Evolutionary conservation across 768 basidiomycete genomes (phyloP).

Genomic region (Cystofilobasidium capitatum): DNA sequence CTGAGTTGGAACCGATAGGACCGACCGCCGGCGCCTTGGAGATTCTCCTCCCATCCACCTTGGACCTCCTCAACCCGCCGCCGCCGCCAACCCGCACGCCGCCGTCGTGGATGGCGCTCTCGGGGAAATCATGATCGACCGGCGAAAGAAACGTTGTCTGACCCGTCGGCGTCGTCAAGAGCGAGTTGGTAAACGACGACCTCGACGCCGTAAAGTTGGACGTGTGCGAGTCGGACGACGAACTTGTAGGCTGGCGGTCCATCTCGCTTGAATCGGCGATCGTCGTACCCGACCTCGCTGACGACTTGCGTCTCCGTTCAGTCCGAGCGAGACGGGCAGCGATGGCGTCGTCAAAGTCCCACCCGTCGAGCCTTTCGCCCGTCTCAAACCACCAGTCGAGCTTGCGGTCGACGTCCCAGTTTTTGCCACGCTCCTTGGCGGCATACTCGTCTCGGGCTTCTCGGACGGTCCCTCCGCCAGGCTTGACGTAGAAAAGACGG

Average conservation of each 20-base stretch:
- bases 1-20: not conserved
- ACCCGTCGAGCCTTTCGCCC: not conserved
- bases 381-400: not conserved
- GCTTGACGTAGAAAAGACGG: not conserved
- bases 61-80: no score
- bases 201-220: not conserved
- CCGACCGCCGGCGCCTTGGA: no score
- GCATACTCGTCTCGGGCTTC: not conserved
- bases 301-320: not conserved
- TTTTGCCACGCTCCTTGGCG: not conserved
- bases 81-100: no score
- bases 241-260: no score
- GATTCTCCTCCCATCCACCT: no score
- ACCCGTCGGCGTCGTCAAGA: conserved; percentile 1
- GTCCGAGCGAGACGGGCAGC: not conserved
- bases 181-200: conserved; percentile 2
- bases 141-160: no score
- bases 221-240: not conserved
- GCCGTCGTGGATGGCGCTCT: no score
- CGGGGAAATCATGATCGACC: no score
- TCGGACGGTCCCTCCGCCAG: not conserved
- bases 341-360: not conserved
- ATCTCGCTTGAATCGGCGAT: not conserved
- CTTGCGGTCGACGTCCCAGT: not conserved
- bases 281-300: not conserved